A percentile compares a stretch with the other conserved stretches of the same genome.
Evolutionary conservation across 2,329 filamentous ascomycete species (phyloP).

Genomic region (Zarea fungicola): DNA sequence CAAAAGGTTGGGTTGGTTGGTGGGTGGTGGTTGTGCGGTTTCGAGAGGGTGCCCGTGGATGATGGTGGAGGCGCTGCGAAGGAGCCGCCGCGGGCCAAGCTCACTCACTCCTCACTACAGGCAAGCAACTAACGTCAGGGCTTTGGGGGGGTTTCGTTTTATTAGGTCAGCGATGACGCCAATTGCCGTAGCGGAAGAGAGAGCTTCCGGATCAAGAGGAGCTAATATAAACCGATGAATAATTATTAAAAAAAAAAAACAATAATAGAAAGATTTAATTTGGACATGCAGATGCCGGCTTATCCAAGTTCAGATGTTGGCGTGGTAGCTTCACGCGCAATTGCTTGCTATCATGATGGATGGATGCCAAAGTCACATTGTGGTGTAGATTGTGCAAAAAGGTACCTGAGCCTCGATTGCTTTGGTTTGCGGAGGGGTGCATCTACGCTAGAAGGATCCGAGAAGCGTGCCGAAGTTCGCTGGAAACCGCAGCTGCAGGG

Average conservation of each 20-base stretch:
- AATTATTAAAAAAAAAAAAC: too few species aligned
- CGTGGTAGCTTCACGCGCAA: too few species aligned
- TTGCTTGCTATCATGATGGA: too few species aligned
- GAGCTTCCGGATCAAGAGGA: too few species aligned
- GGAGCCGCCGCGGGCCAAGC: too few species aligned
- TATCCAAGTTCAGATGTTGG: too few species aligned
- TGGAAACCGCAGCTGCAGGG: too few species aligned
- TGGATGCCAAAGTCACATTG: not conserved
- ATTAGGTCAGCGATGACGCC: constrained; percentile 36
- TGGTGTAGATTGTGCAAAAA: not conserved
- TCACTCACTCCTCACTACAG: too few species aligned
- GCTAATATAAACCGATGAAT: too few species aligned
- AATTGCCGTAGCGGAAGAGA: constrained; percentile 23
- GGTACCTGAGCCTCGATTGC: too few species aligned
- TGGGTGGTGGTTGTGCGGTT: constrained; percentile 11
- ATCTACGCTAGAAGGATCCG: constrained; percentile 1
- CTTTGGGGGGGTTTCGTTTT: constrained; percentile 26
- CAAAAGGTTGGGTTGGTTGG: constrained; percentile 15
- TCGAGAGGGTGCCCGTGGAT: constrained; percentile 14
- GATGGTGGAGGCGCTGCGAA: constrained; percentile 8
- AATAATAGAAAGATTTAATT: too few species aligned
- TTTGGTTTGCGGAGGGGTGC: not conserved
- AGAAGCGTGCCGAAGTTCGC: not conserved
- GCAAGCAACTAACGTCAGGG: constrained; percentile 24
- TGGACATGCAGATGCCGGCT: too few species aligned